These are phyloP conservation scores for Botryotinia globosa DNA, from an alignment of 2,329 filamentous ascomycete genomes.

Conservation along the genomic window DNA sequence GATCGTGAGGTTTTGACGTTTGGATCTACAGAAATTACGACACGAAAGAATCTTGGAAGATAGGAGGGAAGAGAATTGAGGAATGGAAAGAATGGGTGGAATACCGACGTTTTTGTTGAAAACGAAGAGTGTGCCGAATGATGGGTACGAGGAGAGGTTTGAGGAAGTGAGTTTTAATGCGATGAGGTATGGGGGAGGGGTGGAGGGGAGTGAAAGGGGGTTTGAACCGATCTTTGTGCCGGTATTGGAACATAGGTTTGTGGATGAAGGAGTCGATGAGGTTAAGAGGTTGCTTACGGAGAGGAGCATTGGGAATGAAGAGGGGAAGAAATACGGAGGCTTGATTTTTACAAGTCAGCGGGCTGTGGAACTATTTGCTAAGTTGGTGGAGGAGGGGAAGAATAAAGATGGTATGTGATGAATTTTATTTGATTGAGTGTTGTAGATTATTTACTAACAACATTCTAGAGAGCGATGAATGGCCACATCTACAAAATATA, in stretches of 20 bases:
- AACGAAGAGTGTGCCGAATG: slow-evolving; percentile 68
- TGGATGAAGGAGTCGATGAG: slow-evolving; percentile 54
- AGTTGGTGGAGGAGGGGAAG: slow-evolving; percentile 53
- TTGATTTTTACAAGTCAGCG: slow-evolving; percentile 82
- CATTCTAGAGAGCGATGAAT: slow-evolving; percentile 34
- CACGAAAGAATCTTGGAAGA: neutral
- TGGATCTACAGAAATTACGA: neutral
- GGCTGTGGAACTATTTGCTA: slow-evolving; percentile 74
- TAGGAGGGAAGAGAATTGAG: neutral
- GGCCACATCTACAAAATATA: slow-evolving; percentile 56
- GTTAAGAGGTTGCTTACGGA: slow-evolving; percentile 51
- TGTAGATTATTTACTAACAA: slow-evolving; percentile 1
- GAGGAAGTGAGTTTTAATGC: slow-evolving; percentile 38
- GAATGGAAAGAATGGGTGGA: slow-evolving; percentile 10
- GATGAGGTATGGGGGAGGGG: neutral
- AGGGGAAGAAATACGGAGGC: slow-evolving; percentile 60
- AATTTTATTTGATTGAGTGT: slow-evolving; percentile 1
- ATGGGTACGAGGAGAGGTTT: slow-evolving; percentile 71
- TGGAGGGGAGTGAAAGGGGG: slow-evolving; percentile 31
- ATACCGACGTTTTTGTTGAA: slow-evolving; percentile 71
- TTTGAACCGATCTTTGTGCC: slow-evolving; percentile 72
- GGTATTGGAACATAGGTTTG: slow-evolving; percentile 69
- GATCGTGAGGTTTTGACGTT: neutral
- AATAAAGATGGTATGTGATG: slow-evolving; percentile 24
- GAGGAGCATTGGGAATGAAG: slow-evolving; percentile 42